A percentile compares a stretch with the other conserved stretches of the same genome.
phyloP scores from a whole-genome alignment of 441 rosid species.

The Hura crepitans region DNA sequence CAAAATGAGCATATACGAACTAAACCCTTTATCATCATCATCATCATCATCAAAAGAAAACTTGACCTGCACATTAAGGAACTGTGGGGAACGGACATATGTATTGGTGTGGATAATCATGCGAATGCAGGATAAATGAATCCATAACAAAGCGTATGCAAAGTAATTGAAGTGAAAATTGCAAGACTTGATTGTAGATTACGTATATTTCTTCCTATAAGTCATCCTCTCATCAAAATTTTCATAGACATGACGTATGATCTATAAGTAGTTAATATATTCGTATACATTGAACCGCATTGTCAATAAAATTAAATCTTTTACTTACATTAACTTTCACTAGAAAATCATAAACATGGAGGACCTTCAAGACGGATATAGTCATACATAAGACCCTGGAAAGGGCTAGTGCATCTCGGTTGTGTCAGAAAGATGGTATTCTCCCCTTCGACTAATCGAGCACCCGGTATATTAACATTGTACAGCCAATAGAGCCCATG shows the following conservation, averaged over 20 bases:
- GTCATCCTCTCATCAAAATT: background rate
- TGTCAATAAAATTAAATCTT: background rate
- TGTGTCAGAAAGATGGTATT: slow-evolving; percentile 66
- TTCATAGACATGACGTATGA: no score
- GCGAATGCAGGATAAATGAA: background rate
- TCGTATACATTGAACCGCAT: background rate
- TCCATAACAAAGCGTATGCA: background rate
- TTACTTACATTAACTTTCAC: background rate
- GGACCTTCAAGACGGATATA: slow-evolving; percentile 83
- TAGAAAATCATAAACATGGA: background rate
- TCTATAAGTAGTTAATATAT: background rate
- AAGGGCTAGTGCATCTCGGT: slow-evolving; percentile 41
- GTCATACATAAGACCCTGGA: slow-evolving; percentile 80
- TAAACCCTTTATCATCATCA: no score
- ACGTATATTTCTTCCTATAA: no score
- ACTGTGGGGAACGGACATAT: no score
- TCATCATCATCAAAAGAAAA: background rate
- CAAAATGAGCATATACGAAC: no score
- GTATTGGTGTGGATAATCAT: no score
- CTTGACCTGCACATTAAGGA: slow-evolving; percentile 21
- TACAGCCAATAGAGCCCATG: slow-evolving; percentile 79
- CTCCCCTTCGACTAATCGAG: slow-evolving; percentile 44
- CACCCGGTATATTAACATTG: slow-evolving; percentile 46
- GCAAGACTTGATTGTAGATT: background rate
- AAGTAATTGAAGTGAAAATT: background rate